phyloP scores from a whole-genome alignment of 495 filamentous ascomycete species.

The Penicilliopsis zonata region DNA sequence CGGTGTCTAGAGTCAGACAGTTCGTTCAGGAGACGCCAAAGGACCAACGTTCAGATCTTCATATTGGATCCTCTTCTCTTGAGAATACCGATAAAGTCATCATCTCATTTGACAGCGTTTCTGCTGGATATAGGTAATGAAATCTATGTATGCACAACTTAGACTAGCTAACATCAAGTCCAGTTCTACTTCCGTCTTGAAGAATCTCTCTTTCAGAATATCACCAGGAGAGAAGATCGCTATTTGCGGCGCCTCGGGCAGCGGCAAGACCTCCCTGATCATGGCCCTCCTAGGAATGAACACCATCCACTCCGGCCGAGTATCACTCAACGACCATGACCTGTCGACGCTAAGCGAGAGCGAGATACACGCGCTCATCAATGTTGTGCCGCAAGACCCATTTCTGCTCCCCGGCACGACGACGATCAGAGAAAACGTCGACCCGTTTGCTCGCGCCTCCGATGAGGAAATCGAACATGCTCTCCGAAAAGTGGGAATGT shows the following conservation, averaged over 20 bases:
- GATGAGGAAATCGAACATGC: constrained; percentile 20
- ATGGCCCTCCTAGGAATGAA: constrained; percentile 32
- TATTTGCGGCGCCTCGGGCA: constrained; percentile 4
- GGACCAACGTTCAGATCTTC: no score
- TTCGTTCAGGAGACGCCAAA: constrained; percentile 8
- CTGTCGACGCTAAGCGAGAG: constrained; percentile 20
- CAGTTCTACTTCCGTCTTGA: no score
- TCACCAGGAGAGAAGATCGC: no score
- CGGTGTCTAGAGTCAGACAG: constrained; percentile 10
- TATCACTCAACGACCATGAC: constrained; percentile 29
- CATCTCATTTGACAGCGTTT: neutral
- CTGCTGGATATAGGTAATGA: no score
- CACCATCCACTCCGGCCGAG: constrained; percentile 16
- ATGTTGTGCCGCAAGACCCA: constrained; percentile 38
- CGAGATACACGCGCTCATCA: constrained; percentile 19
- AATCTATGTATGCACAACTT: no score
- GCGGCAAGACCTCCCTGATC: constrained; percentile 30
- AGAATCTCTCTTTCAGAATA: no score
- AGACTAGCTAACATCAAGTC: no score
- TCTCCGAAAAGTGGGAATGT: constrained; percentile 27
- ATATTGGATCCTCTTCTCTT: no score
- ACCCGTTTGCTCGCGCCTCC: constrained; percentile 17
- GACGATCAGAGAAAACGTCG: constrained; percentile 32
- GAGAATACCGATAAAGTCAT: constrained; percentile 2
- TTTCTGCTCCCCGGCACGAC: constrained; percentile 35